Evolutionary conservation across 169 alveolate genomes (phyloP), one percentile per base, ranked within the genome.

Genomic region (Theileria equi): DNA sequence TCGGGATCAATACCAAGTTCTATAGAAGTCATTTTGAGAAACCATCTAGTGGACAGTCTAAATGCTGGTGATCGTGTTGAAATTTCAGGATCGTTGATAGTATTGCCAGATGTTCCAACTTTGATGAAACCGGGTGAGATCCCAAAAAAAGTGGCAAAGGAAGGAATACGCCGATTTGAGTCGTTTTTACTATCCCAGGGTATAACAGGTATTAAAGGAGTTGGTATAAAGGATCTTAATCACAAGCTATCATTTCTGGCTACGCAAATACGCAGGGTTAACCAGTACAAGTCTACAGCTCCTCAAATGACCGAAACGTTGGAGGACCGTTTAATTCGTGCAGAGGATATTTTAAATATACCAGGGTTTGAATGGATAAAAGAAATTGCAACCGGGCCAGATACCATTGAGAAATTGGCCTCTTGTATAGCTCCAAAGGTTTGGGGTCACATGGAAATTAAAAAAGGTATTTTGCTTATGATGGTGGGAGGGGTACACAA

Each of bases 1-100:
- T 93, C 98, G 3, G 98, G 98, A 3, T 87, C 98, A 10, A 95
- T 97, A 98, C 99, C 99, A 11, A 80, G 98, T 62, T 92, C 97
- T 26, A 93, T 97, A 58, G 98, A 97, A 71, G 95, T 95, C 3
- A 94, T 97, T 21, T 80, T 93, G 58, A 88, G 98, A 45, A 91
- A 94, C 58, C 96, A 94, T 53, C 79, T 93, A 45, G 98, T 94
- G 19, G 99, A 95, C 79, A 70, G 82, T 13, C 96, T 96, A 11
- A 95, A 97, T 71, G 98, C 99, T 7, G 99, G 99, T 26, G 99
- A 97, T 80, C 89, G 93, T 43, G 91, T 94, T 19, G 87, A 85
- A 38, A 92, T 94, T 40, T 93, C 98, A 31, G 99, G 92, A 3
- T 49, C 94, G 31, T 80, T 97, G 40, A 91, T 95, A 29, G 99